Base-by-base conservation (phyloP, 2,329 filamentous ascomycete species). In the Coleophoma cylindrospora region DNA sequence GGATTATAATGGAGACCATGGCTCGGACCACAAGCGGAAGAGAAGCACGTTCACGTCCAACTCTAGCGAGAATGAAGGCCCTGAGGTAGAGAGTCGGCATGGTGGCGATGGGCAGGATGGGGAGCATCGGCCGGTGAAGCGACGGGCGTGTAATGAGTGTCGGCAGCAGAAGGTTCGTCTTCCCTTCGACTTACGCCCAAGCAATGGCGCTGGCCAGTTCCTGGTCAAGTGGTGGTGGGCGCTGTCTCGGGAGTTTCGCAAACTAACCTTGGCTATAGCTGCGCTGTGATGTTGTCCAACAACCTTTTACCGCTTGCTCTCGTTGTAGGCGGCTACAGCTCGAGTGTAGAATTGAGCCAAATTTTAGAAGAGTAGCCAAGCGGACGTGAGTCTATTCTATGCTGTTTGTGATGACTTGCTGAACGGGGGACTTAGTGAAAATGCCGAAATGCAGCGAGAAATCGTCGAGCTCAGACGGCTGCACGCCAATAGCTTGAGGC, bases 351-450 rank as follows among this genome's bases (percentile, higher is more conserved):
- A 84, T 87, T 64, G 81, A 86, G 61, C 78, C 80, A 54, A 83
- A 83, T 66, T 87, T 86, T 71, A 86, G 84, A 68, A 77, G 83
- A 53, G 70, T 86, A 34, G 83, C 81, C 44, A 86, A 86, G 68
- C 75, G 83, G 51, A 50, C 50, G 52, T 51, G 44, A 47, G 52
- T 43, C 32, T 27, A 33, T 21, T 12, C 12, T 17, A 12, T 34
- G 19, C n/a, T 4, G 10, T 33, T 32, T 34, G 4, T 8, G 33
- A 19, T 13, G 17, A 38, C 32, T 10, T 21, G 14, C 21, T 48
- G 19, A 34, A 15, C 40, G 19, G 49, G 44, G 7, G 21, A 34
- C 3, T 11, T 17, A 85, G 81, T 55, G 71, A 82, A 71, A 74
- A 85, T 76, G 79, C 81, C 64, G 71, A 80, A 68, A 75, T 84